phyloP scores from a whole-genome alignment of 176 grass and related monocot species.

The Oryza nivara region DNA sequence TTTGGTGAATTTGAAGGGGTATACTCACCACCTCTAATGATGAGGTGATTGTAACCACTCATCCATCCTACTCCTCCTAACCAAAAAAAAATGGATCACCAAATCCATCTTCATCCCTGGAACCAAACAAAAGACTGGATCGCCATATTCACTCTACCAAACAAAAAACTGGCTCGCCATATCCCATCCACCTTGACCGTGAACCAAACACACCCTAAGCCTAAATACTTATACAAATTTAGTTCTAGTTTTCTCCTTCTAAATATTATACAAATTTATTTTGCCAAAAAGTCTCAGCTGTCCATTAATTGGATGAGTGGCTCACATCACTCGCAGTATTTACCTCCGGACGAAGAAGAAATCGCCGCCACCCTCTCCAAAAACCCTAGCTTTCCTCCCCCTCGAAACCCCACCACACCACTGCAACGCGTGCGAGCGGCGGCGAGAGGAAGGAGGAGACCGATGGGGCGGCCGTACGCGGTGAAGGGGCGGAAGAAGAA shows the following conservation, averaged over 20 bases:
- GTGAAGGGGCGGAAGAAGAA: conserved; percentile 80
- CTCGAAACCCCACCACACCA: background rate
- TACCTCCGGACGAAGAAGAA: background rate
- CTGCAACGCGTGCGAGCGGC: background rate
- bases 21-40: no score
- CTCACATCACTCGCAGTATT: background rate
- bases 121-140: no score
- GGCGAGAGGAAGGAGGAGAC: conserved; percentile 18
- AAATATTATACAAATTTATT: background rate
- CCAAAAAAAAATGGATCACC: no score
- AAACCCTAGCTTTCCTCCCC: conserved; percentile 48
- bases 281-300: background rate
- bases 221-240: no score
- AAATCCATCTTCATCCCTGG: no score
- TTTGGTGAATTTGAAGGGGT: no score
- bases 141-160: no score
- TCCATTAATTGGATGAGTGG: background rate
- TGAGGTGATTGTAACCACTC: no score
- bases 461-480: conserved; percentile 69
- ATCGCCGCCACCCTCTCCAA: background rate
- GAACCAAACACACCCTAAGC: no score
- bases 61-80: no score
- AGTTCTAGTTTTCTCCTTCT: background rate
- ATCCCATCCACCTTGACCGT: no score
- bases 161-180: no score